Base-by-base conservation (phyloP, 306 rosid genomes). In the Vigna nakashimae region DNA sequence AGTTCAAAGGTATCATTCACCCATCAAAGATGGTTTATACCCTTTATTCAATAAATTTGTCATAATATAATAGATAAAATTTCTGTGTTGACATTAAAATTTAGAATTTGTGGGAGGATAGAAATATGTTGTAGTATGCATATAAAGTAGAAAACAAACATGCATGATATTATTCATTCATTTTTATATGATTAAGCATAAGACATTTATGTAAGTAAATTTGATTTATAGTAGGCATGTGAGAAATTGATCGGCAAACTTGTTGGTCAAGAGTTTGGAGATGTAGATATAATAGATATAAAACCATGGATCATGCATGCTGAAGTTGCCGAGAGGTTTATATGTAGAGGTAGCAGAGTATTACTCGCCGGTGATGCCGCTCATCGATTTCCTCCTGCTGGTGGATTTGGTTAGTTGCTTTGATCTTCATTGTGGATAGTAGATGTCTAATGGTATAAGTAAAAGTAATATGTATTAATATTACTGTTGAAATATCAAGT, bases 231-330 rank as follows among this genome's bases (percentile, higher is more conserved):
- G 60, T 77, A 95, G 99, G 90, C 76, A 76, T 92, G 93, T 82
- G 83, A 87, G 89, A 85, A 89, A 74, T 73, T 95, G 65, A 91
- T 95, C 81, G 81, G 77, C 86, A 87, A 87, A 81, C 92, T 95
- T 80, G 90, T 85, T 64, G 98, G 99, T 78, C 87, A n/a, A 81
- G 88, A 89, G 83, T 92, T 92, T 55, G 84, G 82, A 55, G 97
- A 92, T 79, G 48, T 92, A 66, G 77, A 87, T 76, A 93, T 95
- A 68, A 76, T 87, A 64, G 99, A 91, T 83, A 84, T 92, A 82
- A 95, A 91, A 79, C 94, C 97, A 42, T 95, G 99, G 99, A 59
- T 89, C 79, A 95, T 95, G 99, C 98, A 91, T 85, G 99, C 99
- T 58, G 99, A 95, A 87, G 98, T 95, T 75, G 96, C 96, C 1